Evolutionary conservation across 345 rosid species (phyloP).

Genomic region (Hypericum perforatum): DNA sequence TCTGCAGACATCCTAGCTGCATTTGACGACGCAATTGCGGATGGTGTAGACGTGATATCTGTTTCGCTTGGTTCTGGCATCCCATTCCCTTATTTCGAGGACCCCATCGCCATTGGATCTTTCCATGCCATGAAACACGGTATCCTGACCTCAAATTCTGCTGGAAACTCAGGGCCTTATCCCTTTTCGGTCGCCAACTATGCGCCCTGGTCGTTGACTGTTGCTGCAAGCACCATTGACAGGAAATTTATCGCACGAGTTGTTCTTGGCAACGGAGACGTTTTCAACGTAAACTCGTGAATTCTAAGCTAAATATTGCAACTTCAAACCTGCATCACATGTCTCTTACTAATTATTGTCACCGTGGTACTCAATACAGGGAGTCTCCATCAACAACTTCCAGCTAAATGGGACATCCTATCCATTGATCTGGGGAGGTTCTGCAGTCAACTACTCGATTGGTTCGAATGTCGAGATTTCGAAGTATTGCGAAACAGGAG

Average conservation of each 20-base stretch:
- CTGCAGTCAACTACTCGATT: constrained; percentile 27
- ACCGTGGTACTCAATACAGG: constrained; percentile 4
- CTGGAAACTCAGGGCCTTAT: neutral
- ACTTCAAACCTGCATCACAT: neutral
- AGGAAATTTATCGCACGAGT: constrained; percentile 5
- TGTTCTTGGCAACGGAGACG: constrained; percentile 29
- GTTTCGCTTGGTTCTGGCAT: neutral
- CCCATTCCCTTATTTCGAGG: neutral
- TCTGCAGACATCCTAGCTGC: constrained; percentile 2
- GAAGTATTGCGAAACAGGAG: constrained; percentile 12
- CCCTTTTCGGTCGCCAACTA: neutral
- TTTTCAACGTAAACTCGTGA: constrained; percentile 12
- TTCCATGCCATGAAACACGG: constrained; percentile 9
- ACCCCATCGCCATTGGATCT: constrained; percentile 1
- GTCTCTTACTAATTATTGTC: neutral
- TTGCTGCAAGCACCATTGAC: constrained; percentile 8
- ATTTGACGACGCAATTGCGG: constrained; percentile 8
- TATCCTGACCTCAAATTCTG: constrained; percentile 2
- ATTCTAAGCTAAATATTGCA: too few species aligned
- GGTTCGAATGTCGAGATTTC: constrained; percentile 13
- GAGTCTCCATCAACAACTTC: constrained; percentile 16
- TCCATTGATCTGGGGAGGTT: constrained; percentile 30
- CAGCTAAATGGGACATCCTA: constrained; percentile 14
- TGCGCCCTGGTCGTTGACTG: constrained; percentile 8
- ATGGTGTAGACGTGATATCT: constrained; percentile 2